Base-by-base conservation (phyloP, 352 stramenopile genomes). In the Phytophthora pistaciae region DNA sequence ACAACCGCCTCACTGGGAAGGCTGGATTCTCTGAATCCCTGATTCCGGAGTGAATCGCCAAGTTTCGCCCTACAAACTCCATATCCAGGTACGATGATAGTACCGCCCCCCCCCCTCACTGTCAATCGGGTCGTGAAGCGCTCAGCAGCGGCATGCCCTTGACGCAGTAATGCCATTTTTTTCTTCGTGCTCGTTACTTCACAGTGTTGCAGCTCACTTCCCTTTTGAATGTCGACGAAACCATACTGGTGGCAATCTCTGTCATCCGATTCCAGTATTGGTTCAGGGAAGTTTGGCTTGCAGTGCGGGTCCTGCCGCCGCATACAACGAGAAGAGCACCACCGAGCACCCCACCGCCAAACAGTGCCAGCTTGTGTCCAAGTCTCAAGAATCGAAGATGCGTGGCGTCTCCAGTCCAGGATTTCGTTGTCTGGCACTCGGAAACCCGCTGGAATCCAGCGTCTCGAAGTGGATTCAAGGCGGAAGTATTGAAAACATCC, bases 341-440 rank as follows among this genome's bases (percentile, higher is more conserved):
- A 52, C 75, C 0, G 86, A 94, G 40, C 90, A 82, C 18, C n/a
- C 56, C 27, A 95, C 66, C 9, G 69, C 84, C 25, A 92, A n/a
- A 60, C n/a, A 93, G 64, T 53, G 88, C 75, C 50, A 95, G 55
- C 62, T 91, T 92, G 25, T 84, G 84, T 5, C 87, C 85, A 61
- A 95, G 74, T 44, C 79, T 75, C 72, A 93, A 66, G 49, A 93
- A 84, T 36, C 88, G 85, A 71, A 95, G 60, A 49, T 92, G 92
- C 38, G 80, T 87, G 44, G 73, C 33, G 85, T 93, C 59, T 95
- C 88, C 42, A 95, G 74, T 20, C 88, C 44, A 95, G 33, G 27
- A 94, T 77, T 38, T 93, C 85, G 33, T 91, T 83, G 31, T 94
- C 85, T 18, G 81, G 74, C 11, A 84, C 75, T 23, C 65, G 60